Evolutionary conservation across 129 eudicot genomes (phyloP).

Genomic region (Sambucus nigra): DNA sequence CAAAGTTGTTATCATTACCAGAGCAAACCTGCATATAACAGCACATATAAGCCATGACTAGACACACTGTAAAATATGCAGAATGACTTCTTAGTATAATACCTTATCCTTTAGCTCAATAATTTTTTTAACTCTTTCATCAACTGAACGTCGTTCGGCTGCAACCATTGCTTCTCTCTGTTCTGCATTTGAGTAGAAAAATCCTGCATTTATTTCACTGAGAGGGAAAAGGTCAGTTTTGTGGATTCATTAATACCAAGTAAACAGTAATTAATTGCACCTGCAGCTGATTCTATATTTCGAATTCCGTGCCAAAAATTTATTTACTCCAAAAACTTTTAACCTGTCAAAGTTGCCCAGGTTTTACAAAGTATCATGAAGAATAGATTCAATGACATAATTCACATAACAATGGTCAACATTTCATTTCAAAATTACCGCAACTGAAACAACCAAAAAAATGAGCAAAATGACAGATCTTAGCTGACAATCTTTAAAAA

Average conservation of each 20-base stretch:
- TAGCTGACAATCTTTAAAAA: too few relatives aligned
- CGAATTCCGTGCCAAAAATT: background rate
- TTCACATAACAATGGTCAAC: too few relatives aligned
- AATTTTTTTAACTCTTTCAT: constrained; percentile 76
- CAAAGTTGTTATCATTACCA: constrained; percentile 65
- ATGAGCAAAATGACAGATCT: too few relatives aligned
- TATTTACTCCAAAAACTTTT: background rate
- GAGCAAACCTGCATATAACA: constrained; percentile 54
- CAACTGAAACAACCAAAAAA: too few relatives aligned
- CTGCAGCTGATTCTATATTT: background rate
- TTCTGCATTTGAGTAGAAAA: constrained; percentile 80
- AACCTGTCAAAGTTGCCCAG: background rate
- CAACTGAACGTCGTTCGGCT: constrained; percentile 86
- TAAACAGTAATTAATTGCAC: background rate
- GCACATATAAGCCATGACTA: background rate
- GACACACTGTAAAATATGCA: constrained; percentile 4
- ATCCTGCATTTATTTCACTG: constrained; percentile 96
- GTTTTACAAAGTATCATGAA: background rate
- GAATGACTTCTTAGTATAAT: background rate
- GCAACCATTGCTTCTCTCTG: constrained; percentile 92
- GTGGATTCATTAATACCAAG: background rate
- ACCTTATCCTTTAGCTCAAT: constrained; percentile 84
- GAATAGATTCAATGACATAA: too few relatives aligned
- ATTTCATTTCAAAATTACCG: too few relatives aligned
- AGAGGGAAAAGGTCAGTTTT: constrained; percentile 5